Base-by-base conservation (phyloP, 768 basidiomycete genomes). In the Leccinum variicolor region DNA sequence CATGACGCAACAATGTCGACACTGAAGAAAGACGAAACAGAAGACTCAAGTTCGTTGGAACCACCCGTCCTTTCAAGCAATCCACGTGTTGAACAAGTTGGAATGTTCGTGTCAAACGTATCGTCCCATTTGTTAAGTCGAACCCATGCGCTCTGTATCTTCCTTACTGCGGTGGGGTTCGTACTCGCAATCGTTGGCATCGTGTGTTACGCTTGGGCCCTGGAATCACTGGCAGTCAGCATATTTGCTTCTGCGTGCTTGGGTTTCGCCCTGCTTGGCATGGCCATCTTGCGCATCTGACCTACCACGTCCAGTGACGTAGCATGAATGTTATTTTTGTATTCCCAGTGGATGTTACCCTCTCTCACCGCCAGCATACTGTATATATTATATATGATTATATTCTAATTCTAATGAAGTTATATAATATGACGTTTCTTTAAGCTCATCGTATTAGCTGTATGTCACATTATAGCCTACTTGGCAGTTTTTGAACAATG, bases 21-120 rank as follows among this genome's bases (percentile, higher is more conserved):
- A 19, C 19, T 23, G 3, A 45, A 17, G 4, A 17, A 1, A 9
- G 39, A 17, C 43, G 23, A 4, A 25, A 53, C 43, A 10, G 47
- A 21, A 31, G 31, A 33, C n/a, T 65, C 64, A 1, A 54, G 26
- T 25, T 36, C 53, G 8, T 19, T 64, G 29, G 64, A 70, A 23
- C 67, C 67, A 1, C 67, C 68, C 3, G 70, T 82, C 31, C 76
- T 77, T 63, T 79, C 72, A 7, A 60, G 69, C 23, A 74, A 81
- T 63, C 83, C 84, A 6, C 81, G 79, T 54, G 62, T 85, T 8
- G 81, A 81, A 50, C 78, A 78, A 59, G 77, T 82, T 23, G 81
- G 81, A 9, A 77, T 74, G 4, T 80, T 83, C 65, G 68, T 65
- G 59, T 28, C 64, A 23, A 74, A 25, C 72, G 79, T 48, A 73